Percentiles rank a stretch among this genome's conserved stretches.
These are phyloP conservation scores for Silybum marianum DNA, from an alignment of 129 eudicot genomes.

Conservation along the genomic window DNA sequence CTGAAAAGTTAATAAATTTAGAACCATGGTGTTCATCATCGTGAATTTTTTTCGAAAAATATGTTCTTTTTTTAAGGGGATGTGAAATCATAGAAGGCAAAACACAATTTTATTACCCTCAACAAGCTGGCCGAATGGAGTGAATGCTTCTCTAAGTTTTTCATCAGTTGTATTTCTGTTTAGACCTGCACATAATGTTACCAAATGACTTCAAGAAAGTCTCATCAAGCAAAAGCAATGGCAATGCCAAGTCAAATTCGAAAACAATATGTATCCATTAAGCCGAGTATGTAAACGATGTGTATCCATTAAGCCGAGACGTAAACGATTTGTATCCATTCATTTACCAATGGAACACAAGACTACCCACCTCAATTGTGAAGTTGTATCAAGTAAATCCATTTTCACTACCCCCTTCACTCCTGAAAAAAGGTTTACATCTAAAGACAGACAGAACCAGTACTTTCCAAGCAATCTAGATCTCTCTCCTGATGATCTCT, in stretches of 20 bases:
- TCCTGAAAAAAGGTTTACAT: neutral
- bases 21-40: neutral
- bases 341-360: neutral
- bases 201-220: slow-evolving; percentile 11
- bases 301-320: neutral
- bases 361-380: neutral
- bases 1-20: slow-evolving; percentile 40
- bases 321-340: neutral
- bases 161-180: slow-evolving; percentile 83
- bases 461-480: neutral
- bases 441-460: neutral
- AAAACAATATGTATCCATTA: no score
- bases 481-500: neutral
- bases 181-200: slow-evolving; percentile 58
- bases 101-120: slow-evolving; percentile 52
- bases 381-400: neutral
- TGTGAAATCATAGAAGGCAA: neutral
- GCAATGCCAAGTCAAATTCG: neutral
- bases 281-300: no score
- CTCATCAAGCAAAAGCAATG: neutral
- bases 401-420: neutral
- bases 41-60: no score
- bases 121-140: slow-evolving; percentile 72
- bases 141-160: slow-evolving; percentile 76
- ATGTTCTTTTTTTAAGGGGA: neutral